Conservation (phyloP, 2,329 filamentous ascomycete genomes). For the Chlorencoelia australis region DNA sequence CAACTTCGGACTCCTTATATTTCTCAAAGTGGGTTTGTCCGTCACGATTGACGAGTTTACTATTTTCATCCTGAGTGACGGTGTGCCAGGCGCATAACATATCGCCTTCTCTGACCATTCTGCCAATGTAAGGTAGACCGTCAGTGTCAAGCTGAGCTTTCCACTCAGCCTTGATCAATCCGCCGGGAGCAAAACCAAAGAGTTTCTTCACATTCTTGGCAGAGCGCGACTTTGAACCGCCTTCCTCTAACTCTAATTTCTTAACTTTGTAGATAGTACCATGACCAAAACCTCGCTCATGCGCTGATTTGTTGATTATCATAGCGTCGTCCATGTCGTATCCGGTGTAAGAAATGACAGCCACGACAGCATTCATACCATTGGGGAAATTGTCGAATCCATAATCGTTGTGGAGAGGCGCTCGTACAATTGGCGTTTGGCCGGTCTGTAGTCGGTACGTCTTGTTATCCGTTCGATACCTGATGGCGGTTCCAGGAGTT, state of each 20-base stretch:
- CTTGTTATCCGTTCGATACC: conserved; percentile 94
- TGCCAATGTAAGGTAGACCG: conserved; percentile 73
- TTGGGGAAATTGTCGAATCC: conserved; percentile 98
- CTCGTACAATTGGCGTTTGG: conserved; percentile 86
- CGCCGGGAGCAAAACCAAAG: conserved; percentile 81
- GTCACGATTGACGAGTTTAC: conserved; percentile 75
- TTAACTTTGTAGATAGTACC: conserved; percentile 98
- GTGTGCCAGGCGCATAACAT: conserved; percentile 83
- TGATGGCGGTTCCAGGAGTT: conserved; percentile 76
- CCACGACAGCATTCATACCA: conserved; percentile 88
- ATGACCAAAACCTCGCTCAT: conserved; percentile 91
- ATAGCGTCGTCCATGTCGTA: conserved; percentile 99
- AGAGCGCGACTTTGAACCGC: conserved; percentile 53
- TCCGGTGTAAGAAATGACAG: conserved; percentile 95
- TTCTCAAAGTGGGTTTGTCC: conserved; percentile 79
- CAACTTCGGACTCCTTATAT: conserved; percentile 86
- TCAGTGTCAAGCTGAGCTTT: conserved; percentile 73
- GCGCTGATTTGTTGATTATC: conserved; percentile 96
- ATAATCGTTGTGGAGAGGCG: conserved; percentile 90
- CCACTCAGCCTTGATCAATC: conserved; percentile 59
- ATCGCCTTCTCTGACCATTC: conserved; percentile 68
- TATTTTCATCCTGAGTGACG: conserved; percentile 69
- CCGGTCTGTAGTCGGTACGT: conserved; percentile 89
- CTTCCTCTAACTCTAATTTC: conserved; percentile 76
- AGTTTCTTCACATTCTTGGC: conserved; percentile 65